Conservation (phyloP, 371 early-diverging fungal genomes). For the Chytridium lagenaria region DNA sequence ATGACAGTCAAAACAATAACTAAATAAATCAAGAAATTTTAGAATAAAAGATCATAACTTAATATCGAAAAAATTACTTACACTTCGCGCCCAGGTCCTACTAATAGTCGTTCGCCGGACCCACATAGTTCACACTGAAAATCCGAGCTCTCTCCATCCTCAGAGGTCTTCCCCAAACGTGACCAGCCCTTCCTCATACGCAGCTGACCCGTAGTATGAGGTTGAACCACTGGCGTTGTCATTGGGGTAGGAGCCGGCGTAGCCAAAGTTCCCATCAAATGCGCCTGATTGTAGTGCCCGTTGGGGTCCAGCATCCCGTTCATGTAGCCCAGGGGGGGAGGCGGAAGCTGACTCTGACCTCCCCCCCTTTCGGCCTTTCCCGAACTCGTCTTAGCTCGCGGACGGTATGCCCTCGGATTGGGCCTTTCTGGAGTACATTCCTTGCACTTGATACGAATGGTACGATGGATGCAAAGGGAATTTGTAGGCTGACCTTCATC, state of each 20-base stretch:
- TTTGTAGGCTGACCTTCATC: slow-evolving; percentile 37
- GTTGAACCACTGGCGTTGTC: slow-evolving; percentile 9
- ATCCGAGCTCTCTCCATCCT: not conserved
- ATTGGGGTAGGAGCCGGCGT: slow-evolving; percentile 7
- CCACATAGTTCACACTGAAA: slow-evolving; percentile 12
- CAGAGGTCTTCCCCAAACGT: not conserved
- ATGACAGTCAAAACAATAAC: slow-evolving; percentile 19
- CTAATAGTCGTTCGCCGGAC: not conserved
- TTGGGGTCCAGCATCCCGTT: slow-evolving; percentile 9
- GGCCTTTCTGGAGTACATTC: slow-evolving; percentile 31
- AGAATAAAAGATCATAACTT: not conserved
- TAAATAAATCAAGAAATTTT: not conserved
- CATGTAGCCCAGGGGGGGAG: not conserved
- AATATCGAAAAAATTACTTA: no score
- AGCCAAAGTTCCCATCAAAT: not conserved
- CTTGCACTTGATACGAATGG: slow-evolving; percentile 35
- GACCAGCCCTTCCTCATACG: slow-evolving; percentile 14
- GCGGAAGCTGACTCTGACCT: not conserved
- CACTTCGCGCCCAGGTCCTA: slow-evolving; percentile 8
- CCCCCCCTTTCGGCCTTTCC: not conserved
- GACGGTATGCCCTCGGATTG: slow-evolving; percentile 21
- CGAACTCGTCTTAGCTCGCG: slow-evolving; percentile 11
- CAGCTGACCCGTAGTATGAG: slow-evolving; percentile 3
- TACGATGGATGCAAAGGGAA: slow-evolving; percentile 36
- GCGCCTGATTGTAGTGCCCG: not conserved